Base-by-base conservation (phyloP, 2,329 filamentous ascomycete species). In the Tolypocladium sp. region DNA sequence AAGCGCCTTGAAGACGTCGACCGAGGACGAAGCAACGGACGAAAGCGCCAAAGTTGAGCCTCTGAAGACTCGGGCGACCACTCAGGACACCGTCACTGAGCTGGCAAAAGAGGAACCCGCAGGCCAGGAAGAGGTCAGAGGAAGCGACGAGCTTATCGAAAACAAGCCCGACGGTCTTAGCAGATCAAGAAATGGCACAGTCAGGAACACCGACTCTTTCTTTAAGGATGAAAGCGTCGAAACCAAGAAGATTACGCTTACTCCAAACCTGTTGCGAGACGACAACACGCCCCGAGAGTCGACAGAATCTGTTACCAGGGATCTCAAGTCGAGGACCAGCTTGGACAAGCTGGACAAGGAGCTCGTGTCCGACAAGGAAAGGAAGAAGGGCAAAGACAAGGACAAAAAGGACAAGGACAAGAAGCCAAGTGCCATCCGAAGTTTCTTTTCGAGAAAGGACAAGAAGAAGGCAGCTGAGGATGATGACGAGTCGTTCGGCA, bases 201-300 rank as follows among this genome's bases (percentile, higher is more conserved):
- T 96, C 52, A 85, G 93, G 63, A 95, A 95, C 70, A 93, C 91
- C 5, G 93, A 97, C 74, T 96, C 93, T 1, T 97, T 97, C 79
- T 97, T 97, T 80, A 96, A 92, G 73, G 94, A 97, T 69, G 93
- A 99, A 69, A 91, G 85, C 38, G 89, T 91, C 42, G 94, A 97
- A 73, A 97, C 94, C 3, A 92, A 95, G 74, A 97, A 97, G 77
- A 97, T 99, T 65, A 96, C 92, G 0, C 82, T 99, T 52, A 99
- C 94, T 4, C 94, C 94, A 1, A 96, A 96, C 66, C 76, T 99
- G 57, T 78, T 97, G 46, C 87, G 93, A 49, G 93, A 97, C 65
- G 92, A 97, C 65, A 81, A 79, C 63, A 74, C 79, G 46, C 61
- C 82, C 73, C 72, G 79, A 76, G 71, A 93, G 80, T 75, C 75